Evolutionary conservation across 495 filamentous ascomycete genomes (phyloP), one percentile per base, ranked within the genome.

Genomic region (Penicillium taxi): DNA sequence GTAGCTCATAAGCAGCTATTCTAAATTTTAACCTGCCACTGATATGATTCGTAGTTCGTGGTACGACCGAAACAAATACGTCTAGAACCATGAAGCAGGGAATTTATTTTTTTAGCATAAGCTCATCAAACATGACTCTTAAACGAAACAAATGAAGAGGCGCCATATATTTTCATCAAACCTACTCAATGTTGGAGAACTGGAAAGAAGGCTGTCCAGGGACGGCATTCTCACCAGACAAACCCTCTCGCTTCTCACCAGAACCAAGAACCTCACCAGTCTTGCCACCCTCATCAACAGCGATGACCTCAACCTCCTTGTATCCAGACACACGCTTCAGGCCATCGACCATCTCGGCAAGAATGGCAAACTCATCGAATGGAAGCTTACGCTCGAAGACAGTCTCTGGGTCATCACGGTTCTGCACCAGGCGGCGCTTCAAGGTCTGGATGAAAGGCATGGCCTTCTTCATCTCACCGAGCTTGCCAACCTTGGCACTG

Each of bases 401-500:
- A 6, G 53, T 66, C 13, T 75, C 64, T 6, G 73, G 65, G 6
- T 56, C 39, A 53, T 77, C 75, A 21, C 69, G 60, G 26, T 73
- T 76, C 14, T 53, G 56, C 28, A 81, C 58, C 16, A 98, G 71
- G 13, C 84, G 73, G 50, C 75, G 81, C 80, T 95, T 96, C 32
- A 98, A 63, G 1, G 53, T 62, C 60, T 96, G 87, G 4, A 96
- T 78, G 52, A 96, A 98, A 4, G 93, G 93, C 91, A 96, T 96
- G 17, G 86, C 90, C 62, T 90, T 86, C 76, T 98, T 98, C 74
- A 83, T 85, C 63, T 96, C 90, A 18, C 75, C 72, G 52, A 91
- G 74, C 65, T 88, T 88, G 48, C 72, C 74, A 14, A 90, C 73
- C 50, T 79, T 74, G 33, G 73, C 73, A 48, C 75, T 84, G 13